A percentile compares a stretch with the other conserved stretches of the same genome.
Evolutionary conservation across 345 rosid species (phyloP).

Genomic region (Brassica cretica): DNA sequence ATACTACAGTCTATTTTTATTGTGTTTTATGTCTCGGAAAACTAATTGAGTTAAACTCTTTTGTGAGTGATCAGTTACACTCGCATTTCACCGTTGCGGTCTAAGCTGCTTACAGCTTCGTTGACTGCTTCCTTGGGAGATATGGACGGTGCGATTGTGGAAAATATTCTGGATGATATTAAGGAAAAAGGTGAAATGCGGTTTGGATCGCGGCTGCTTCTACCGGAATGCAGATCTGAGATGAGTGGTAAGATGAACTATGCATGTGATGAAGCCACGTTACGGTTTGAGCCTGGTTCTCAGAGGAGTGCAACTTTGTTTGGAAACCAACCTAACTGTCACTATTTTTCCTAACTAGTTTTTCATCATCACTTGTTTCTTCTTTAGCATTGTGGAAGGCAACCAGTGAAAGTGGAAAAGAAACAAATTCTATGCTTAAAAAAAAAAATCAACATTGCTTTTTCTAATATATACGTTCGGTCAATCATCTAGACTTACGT

Average conservation of each 20-base stretch:
- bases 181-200: neutral
- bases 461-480: neutral
- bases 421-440: no score
- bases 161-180: neutral
- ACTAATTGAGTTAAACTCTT: neutral
- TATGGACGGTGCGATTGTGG: constrained; percentile 2
- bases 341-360: no score
- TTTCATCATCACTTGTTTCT: no score
- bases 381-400: no score
- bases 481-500: neutral
- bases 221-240: neutral
- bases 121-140: constrained; percentile 1
- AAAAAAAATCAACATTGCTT: neutral
- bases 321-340: neutral
- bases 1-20: neutral
- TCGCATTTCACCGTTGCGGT: neutral
- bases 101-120: neutral
- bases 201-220: neutral
- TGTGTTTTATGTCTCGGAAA: neutral
- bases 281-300: neutral
- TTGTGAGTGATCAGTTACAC: neutral
- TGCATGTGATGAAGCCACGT: neutral
- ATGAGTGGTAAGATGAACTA: constrained; percentile 3
- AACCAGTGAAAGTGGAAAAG: no score
- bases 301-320: neutral